Evolutionary conservation across 2,329 filamentous ascomycete genomes (phyloP).

Genomic region (Fusarium heterosporum): DNA sequence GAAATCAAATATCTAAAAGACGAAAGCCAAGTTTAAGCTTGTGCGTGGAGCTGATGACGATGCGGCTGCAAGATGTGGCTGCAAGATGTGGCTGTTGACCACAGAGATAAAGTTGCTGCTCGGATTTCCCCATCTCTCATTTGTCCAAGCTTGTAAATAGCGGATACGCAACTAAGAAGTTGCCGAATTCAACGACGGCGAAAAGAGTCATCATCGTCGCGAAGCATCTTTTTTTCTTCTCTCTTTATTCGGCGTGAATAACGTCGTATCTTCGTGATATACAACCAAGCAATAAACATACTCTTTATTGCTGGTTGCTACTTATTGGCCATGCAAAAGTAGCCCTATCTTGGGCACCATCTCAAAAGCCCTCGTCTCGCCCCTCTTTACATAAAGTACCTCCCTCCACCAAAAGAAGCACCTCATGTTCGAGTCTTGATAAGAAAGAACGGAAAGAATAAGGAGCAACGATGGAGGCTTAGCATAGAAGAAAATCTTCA

Average conservation of each 20-base stretch:
- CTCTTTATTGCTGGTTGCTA: neutral
- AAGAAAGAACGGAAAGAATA: slow-evolving; percentile 6
- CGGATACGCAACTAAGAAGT: slow-evolving; percentile 5
- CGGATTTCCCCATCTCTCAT: slow-evolving; percentile 21
- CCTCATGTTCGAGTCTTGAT: slow-evolving; percentile 36
- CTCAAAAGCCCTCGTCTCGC: slow-evolving; percentile 30
- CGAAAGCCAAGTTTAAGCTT: slow-evolving; percentile 15
- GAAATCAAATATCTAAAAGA: neutral
- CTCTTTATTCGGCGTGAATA: slow-evolving; percentile 7
- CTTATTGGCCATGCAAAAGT: slow-evolving; percentile 6
- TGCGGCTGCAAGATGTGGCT: slow-evolving; percentile 22
- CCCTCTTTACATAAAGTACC: slow-evolving; percentile 33
- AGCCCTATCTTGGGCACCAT: slow-evolving; percentile 19
- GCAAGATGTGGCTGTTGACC: slow-evolving; percentile 5
- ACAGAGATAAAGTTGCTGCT: slow-evolving; percentile 15
- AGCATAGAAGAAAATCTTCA: neutral
- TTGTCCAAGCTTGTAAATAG: slow-evolving; percentile 11
- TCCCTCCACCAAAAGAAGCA: slow-evolving; percentile 26
- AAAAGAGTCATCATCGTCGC: slow-evolving; percentile 36
- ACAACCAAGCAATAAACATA: neutral
- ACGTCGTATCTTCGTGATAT: neutral
- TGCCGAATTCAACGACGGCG: slow-evolving; percentile 33
- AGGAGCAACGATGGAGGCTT: slow-evolving; percentile 32
- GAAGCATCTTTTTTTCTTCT: neutral
- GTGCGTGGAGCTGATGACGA: slow-evolving; percentile 23